Percentiles rank a stretch among this genome's conserved stretches.
These are phyloP conservation scores for Lasiodiplodia sp. DNA, from an alignment of 2,329 filamentous ascomycete genomes.

Conservation along the genomic window DNA sequence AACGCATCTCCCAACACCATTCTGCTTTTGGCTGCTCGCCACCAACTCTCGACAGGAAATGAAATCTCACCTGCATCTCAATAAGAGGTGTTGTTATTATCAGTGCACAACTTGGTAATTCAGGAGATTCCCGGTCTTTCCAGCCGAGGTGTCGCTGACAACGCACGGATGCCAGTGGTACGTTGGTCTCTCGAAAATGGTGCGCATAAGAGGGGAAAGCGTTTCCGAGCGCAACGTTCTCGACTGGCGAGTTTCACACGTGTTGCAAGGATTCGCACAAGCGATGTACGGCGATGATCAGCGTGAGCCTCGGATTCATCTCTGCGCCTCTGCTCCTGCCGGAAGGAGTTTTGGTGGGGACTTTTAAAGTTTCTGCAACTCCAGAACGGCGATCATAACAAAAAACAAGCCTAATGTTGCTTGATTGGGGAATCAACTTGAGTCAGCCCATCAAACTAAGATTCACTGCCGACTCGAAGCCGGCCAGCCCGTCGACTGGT, in stretches of 20 bases:
- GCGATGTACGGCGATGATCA: not conserved
- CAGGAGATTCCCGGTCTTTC: not conserved
- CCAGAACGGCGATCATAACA: not conserved
- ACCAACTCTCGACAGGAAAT: not conserved
- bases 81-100: not conserved
- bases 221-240: not conserved
- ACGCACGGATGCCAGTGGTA: not conserved
- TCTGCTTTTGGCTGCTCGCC: not conserved
- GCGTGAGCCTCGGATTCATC: not conserved
- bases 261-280: not conserved
- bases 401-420: not conserved
- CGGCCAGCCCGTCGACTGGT: not conserved
- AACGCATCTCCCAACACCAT: not conserved
- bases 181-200: not conserved
- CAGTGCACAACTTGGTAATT: not conserved
- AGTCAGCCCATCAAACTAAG: too few relatives aligned
- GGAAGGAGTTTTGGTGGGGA: not conserved
- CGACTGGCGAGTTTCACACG: not conserved
- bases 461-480: too few relatives aligned
- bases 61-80: not conserved
- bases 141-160: not conserved
- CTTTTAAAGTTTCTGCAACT: not conserved
- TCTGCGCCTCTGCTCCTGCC: not conserved
- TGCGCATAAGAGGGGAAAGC: not conserved
- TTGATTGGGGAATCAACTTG: not conserved